These are phyloP conservation scores for Butyriboletus appendiculatus DNA, from an alignment of 1,284 basidiomycete genomes.

Conservation along the genomic window DNA sequence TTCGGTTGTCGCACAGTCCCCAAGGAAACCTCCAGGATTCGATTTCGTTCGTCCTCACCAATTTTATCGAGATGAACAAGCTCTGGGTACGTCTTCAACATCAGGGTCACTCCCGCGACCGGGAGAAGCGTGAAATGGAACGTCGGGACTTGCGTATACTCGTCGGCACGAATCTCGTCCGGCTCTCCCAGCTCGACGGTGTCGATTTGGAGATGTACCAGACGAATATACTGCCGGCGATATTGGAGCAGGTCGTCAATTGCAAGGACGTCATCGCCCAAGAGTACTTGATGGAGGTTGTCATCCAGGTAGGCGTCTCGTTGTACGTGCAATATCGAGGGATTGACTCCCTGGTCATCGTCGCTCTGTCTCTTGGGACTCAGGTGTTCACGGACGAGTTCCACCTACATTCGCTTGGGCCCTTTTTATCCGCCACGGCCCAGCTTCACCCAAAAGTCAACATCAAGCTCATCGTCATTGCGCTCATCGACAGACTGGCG, in stretches of 20 bases:
- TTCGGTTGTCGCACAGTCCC: constrained; percentile 51
- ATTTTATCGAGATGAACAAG: constrained; percentile 99
- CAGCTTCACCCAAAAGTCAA: constrained; percentile 95
- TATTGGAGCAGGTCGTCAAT: constrained; percentile 93
- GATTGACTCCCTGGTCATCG: neutral
- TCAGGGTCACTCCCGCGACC: constrained; percentile 91
- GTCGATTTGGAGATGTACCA: constrained; percentile 92
- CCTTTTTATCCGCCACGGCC: constrained; percentile 91
- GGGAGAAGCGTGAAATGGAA: constrained; percentile 94
- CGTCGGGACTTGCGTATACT: constrained; percentile 90
- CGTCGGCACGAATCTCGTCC: constrained; percentile 94
- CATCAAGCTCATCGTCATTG: constrained; percentile 96
- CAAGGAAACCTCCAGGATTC: constrained; percentile 90
- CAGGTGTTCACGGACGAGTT: constrained; percentile 97
- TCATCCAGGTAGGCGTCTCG: constrained; percentile 76
- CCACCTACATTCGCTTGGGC: constrained; percentile 88
- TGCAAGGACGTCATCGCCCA: constrained; percentile 98
- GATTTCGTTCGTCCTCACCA: constrained; percentile 91
- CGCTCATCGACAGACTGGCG: constrained; percentile 92
- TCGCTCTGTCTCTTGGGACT: neutral
- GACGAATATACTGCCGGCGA: constrained; percentile 79
- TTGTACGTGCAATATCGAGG: neutral
- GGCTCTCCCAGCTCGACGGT: constrained; percentile 90
- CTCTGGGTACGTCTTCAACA: constrained; percentile 97
- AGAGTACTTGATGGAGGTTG: constrained; percentile 97